Evolutionary conservation across 139 green algal genomes (phyloP), one percentile per base, ranked within the genome.

Genomic region (Closterium sp.): DNA sequence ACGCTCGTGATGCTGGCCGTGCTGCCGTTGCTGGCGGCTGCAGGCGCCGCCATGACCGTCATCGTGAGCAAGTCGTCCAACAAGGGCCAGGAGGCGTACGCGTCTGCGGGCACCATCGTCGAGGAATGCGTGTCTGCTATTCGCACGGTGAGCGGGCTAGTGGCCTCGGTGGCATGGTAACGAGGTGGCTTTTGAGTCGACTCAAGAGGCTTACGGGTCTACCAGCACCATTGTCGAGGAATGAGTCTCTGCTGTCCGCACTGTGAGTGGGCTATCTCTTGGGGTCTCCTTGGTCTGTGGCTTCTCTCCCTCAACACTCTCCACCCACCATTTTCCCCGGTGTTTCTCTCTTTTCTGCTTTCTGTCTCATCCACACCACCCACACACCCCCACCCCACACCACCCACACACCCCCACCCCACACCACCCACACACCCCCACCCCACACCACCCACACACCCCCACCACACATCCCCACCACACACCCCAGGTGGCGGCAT

Each of bases 1-100:
- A 96, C 96, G 85, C 94, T 98, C 35, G 94, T 98, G 2, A 93
- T 98, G 31, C 95, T 95, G 1, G 94, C 94, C 7, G 43, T 91
- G 8, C 34, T 98, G 34, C 97, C 97, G 1, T 87, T 98, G 33
- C 89, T 94, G 35, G 91, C 32, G 5, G 35, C 85, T 6, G 84
- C 28, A 31, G 91, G 91, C 35, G 38, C 21, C 35, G 12, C 93
- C 38, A 90, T 94, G 88, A 85, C 76, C 8, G 86, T 34, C 30
- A n/a, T 84, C 66, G 84, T 94, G 30, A 34, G 34, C 25, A 84
- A 84, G 28, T 19, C 38, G 28, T 33, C 91, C 23, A 93, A 33
- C 69, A 36, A 87, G 34, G 88, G 88, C 23, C 88, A 93, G 88
- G 88, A 88, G 84, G 91, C 91, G 32, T 94, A 94, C 2, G 84